Percentiles rank a stretch among this genome's conserved stretches.
Evolutionary conservation across 768 basidiomycete genomes (phyloP).

Genomic region (Mycena galericulata): DNA sequence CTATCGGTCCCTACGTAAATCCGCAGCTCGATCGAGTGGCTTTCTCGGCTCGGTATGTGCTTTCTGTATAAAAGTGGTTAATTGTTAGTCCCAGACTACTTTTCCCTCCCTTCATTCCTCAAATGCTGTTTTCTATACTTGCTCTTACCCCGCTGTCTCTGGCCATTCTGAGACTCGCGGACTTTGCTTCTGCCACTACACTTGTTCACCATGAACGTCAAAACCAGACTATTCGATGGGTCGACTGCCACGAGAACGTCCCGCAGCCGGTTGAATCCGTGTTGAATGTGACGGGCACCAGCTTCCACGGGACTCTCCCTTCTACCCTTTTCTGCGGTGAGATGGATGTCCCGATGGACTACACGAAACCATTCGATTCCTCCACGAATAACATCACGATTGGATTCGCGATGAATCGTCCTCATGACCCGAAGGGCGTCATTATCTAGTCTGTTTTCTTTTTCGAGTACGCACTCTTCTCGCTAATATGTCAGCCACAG

Average conservation of each 20-base stretch:
- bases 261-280: conserved; percentile 38
- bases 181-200: too few relatives aligned
- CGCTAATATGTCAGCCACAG: neutral
- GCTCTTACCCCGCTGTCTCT: too few relatives aligned
- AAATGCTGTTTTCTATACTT: too few relatives aligned
- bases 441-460: conserved; percentile 23
- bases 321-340: conserved; percentile 17
- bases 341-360: conserved; percentile 26
- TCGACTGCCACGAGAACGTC: conserved; percentile 34
- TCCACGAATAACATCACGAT: conserved; percentile 25
- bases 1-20: too few relatives aligned
- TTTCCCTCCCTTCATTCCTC: too few relatives aligned
- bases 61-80: too few relatives aligned
- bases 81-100: too few relatives aligned
- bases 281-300: too few relatives aligned
- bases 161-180: too few relatives aligned
- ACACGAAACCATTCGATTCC: conserved; percentile 13
- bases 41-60: too few relatives aligned
- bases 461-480: neutral
- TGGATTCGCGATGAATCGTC: conserved; percentile 26
- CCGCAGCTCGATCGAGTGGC: too few relatives aligned
- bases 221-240: conserved; percentile 22
- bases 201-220: too few relatives aligned
- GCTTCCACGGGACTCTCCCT: conserved; percentile 9
- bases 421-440: conserved; percentile 23